Base-by-base conservation (phyloP, 306 rosid genomes). In the Castanea crenata region DNA sequence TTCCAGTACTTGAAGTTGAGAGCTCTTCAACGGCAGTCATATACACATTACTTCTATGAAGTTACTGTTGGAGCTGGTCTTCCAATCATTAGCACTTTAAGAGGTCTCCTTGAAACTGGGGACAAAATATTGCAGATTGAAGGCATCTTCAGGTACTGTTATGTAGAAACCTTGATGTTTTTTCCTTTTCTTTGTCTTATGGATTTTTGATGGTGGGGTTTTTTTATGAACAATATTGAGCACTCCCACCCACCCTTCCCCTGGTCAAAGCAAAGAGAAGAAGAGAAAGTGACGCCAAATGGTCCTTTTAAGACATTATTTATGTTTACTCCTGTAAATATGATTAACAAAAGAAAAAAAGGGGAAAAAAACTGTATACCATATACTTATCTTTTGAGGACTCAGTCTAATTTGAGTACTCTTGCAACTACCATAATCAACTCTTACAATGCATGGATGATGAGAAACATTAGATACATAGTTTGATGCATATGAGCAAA, bases 61-160 rank as follows among this genome's bases (percentile, higher is more conserved):
- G 99, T 98, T 54, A 95, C 99, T 21, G 99, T 95, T 78, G 99
- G 99, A 57, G 99, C 99, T 34, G 99, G 99, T 89, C 98, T 95
- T 71, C 99, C 99, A 57, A 95, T 95, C 75, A 91, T 95, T 68
- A 91, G 92, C 81, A 95, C 99, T 41, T 81, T 95, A 78, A 91
- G 94, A 52, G 99, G 97, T 23, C 97, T 95, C 75, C 99, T 95
- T 63, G 99, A 93, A 84, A 93, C 99, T 38, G 99, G 98, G 75
- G 99, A 95, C 90, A 93, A 81, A 88, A 93, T 95, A 88, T 85
- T 91, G 88, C 91, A 90, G 75, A 91, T 95, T 85, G 99, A 95
- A 85, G 99, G 99, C 89, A 91, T 95, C 72, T 91, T 95, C 87
- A 95, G 99, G 99, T 93, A 77, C n/a, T 25, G 73, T 49, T 32